Evolutionary conservation across 805 yeast genomes (phyloP), one percentile per base, ranked within the genome.

Genomic region (Ogataea degrootiae): DNA sequence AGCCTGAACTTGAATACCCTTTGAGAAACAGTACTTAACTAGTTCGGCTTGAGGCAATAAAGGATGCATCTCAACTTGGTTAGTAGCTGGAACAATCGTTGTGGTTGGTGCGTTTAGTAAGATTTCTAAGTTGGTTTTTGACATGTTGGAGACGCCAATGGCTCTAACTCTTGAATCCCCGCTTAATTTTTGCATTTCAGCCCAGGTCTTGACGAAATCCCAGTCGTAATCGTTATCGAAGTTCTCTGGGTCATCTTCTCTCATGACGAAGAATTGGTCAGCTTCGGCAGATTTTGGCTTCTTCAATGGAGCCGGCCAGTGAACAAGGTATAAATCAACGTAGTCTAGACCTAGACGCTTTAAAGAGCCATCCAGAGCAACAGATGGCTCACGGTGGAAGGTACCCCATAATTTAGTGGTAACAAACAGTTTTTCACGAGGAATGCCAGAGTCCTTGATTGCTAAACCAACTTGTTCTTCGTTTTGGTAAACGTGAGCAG

Each of bases 1-100:
- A 9, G 95, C 95, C 63, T 84, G 84, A 46, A 84, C 63, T 34
- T 71, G 62, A 50, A 84, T 82, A 50, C 73, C 78, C 51, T 85
- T 71, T 34, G 66, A 60, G 46, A 72, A 67, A 64, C 81, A 73
- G 65, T 61, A 83, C 34, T 76, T 73, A 39, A 75, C 58, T 54
- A 87, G 70, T 53, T 81, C 80, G 8, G 65, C 69, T 63, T 86
- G 91, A 40, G 85, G 84, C 44, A 83, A 71, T 51, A 74, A 74
- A 44, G 90, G 88, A 66, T 87, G 94, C 42, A 79, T 66, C 69
- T 87, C 95, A 51, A 86, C 74, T 70, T 87, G 95, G 68, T 85
- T 82, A 40, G 72, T 79, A 12, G 79, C 89, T 6, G 96, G 96
- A 29, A 72, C 72, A 38, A 76, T 62, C 36, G 68, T 76, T 45